These are phyloP conservation scores for Candida pseudoglaebosa DNA, from an alignment of 805 yeast genomes.

Conservation along the genomic window DNA sequence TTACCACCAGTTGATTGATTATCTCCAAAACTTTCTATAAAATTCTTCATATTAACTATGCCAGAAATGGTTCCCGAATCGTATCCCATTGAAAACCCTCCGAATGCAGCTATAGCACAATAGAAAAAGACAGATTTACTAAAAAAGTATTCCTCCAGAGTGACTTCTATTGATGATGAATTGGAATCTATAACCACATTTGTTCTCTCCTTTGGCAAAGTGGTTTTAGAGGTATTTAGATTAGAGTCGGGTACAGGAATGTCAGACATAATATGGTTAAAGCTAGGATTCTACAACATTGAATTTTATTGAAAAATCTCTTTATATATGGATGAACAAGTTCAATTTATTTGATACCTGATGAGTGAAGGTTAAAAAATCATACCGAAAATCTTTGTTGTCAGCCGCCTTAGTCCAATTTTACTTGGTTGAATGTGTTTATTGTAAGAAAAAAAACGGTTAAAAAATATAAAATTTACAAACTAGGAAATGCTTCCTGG, in stretches of 20 bases:
- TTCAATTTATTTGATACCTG: too few species aligned
- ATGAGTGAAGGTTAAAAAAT: too few species aligned
- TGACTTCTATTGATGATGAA: neutral
- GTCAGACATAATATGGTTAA: too few species aligned
- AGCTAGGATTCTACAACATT: too few species aligned
- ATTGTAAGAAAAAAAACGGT: too few species aligned
- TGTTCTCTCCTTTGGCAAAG: neutral
- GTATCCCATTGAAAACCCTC: slow-evolving; percentile 75
- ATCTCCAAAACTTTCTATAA: slow-evolving; percentile 49
- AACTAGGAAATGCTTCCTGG: too few species aligned
- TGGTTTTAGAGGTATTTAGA: too few species aligned
- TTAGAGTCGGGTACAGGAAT: too few species aligned
- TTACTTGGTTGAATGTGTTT: too few species aligned
- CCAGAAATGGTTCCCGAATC: slow-evolving; percentile 79
- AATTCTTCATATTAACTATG: slow-evolving; percentile 58
- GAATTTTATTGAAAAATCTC: too few species aligned
- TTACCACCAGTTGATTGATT: slow-evolving; percentile 31
- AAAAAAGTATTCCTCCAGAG: neutral
- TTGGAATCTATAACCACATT: neutral
- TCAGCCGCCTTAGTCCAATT: neutral
- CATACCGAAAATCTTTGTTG: neutral
- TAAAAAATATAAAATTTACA: too few species aligned
- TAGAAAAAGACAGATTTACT: neutral
- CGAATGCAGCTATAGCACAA: slow-evolving; percentile 61
- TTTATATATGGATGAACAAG: too few species aligned